These are phyloP conservation scores for Thermomucor indicae-seudaticae DNA, from an alignment of 371 early-diverging fungal species.

Conservation along the genomic window DNA sequence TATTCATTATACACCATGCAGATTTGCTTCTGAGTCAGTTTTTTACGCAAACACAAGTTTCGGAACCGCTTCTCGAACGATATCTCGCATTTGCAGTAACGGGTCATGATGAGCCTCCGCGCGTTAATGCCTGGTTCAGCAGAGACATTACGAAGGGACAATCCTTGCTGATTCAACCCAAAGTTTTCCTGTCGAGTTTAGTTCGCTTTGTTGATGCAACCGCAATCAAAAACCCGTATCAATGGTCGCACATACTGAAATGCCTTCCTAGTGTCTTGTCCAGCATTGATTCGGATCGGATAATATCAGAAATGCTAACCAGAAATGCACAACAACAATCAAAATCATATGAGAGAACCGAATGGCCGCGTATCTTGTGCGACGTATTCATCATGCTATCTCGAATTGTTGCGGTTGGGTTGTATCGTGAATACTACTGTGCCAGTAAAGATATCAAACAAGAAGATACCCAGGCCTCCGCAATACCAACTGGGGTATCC, in stretches of 20 bases:
- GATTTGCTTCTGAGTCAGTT: constrained; percentile 30
- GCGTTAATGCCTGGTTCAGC: neutral
- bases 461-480: neutral
- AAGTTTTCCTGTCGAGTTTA: constrained; percentile 11
- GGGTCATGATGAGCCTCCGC: constrained; percentile 7
- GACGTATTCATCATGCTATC: constrained; percentile 22
- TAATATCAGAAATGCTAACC: constrained; percentile 13
- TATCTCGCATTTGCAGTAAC: constrained; percentile 32
- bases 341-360: constrained; percentile 2
- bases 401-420: constrained; percentile 24
- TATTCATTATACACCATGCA: constrained; percentile 1
- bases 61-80: constrained; percentile 30
- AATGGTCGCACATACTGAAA: constrained; percentile 34
- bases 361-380: constrained; percentile 21
- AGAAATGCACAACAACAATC: constrained; percentile 12
- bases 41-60: constrained; percentile 25
- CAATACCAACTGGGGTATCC: constrained; percentile 3
- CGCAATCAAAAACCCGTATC: constrained; percentile 17
- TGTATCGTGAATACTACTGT: constrained; percentile 16
- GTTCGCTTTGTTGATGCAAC: constrained; percentile 18
- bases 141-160: no score
- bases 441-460: neutral
- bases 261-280: constrained; percentile 15
- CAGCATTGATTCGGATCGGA: constrained; percentile 18
- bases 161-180: constrained; percentile 12